A percentile compares a stretch with the other conserved stretches of the same genome.
These are phyloP conservation scores for Caryopteris hybrid DNA, from an alignment of 305 asterid genomes.

Conservation along the genomic window DNA sequence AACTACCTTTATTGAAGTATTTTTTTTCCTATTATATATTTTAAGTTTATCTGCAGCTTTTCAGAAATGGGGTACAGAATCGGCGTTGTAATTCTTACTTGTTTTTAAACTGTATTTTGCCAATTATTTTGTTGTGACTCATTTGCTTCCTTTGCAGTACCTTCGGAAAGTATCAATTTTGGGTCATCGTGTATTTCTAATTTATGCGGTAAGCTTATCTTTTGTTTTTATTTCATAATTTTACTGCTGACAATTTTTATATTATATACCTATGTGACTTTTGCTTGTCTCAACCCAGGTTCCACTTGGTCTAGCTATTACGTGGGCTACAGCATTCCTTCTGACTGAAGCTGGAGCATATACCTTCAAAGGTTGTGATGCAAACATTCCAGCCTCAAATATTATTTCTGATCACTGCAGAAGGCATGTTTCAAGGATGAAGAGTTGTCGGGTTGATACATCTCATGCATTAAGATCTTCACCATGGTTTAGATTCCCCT, in stretches of 20 bases:
- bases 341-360: constrained; percentile 80
- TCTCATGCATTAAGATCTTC: constrained; percentile 79
- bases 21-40: too few species aligned
- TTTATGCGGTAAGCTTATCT: constrained; percentile 77
- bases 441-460: constrained; percentile 81
- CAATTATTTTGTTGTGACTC: background rate
- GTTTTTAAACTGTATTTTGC: background rate
- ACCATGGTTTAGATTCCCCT: constrained; percentile 96
- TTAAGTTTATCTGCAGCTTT: background rate
- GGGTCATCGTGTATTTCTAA: constrained; percentile 88
- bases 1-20: too few species aligned
- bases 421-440: constrained; percentile 75
- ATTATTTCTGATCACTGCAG: constrained; percentile 83
- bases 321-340: constrained; percentile 84
- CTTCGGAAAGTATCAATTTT: constrained; percentile 87
- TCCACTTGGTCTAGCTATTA: constrained; percentile 76
- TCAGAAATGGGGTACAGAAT: background rate
- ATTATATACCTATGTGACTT: background rate
- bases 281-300: constrained; percentile 47
- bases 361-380: constrained; percentile 80
- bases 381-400: constrained; percentile 71
- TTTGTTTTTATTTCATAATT: too few species aligned
- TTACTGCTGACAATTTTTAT: too few species aligned
- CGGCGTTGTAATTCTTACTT: background rate
- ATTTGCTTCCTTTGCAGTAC: constrained; percentile 57